phyloP scores from a whole-genome alignment of 140 eudicot genomes.

The Erigeron philadelphicus region DNA sequence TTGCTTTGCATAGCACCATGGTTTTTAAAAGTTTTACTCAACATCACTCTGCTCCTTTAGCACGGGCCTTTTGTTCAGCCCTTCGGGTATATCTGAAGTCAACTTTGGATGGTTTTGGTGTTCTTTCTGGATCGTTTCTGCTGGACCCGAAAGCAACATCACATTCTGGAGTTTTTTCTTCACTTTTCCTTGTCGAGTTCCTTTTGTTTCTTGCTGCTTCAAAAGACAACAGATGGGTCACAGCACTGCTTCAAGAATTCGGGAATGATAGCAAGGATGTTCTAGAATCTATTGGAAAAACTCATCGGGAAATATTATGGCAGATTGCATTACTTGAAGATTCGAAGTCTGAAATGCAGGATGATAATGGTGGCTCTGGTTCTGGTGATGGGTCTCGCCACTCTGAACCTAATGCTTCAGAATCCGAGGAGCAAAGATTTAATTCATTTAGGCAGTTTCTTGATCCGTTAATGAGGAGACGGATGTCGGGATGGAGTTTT shows the following conservation, averaged over 20 bases:
- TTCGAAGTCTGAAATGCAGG: constrained; percentile 53
- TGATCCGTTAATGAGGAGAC: constrained; percentile 78
- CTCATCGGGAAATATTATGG: constrained; percentile 90
- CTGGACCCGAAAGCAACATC: constrained; percentile 64
- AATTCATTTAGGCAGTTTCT: constrained; percentile 85
- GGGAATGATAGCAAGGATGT: constrained; percentile 85
- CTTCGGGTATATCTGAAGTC: constrained; percentile 68
- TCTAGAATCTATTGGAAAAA: constrained; percentile 71
- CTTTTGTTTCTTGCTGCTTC: constrained; percentile 94
- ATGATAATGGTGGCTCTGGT: constrained; percentile 35
- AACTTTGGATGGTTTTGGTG: constrained; percentile 51
- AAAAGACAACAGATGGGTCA: constrained; percentile 81
- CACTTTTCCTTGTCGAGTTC: constrained; percentile 83
- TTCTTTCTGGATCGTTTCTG: constrained; percentile 65
- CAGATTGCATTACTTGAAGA: constrained; percentile 89
- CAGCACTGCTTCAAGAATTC: constrained; percentile 83
- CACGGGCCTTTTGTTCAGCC: constrained; percentile 81
- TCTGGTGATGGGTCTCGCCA: constrained; percentile 38
- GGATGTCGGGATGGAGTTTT: constrained; percentile 90
- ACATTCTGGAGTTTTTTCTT: constrained; percentile 60
- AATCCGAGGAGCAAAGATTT: constrained; percentile 70
- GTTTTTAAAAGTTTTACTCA: constrained; percentile 92
- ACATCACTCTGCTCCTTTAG: constrained; percentile 86
- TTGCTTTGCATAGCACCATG: constrained; percentile 94
- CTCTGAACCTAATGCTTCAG: constrained; percentile 41